Evolutionary conservation across 1,139 yeast genomes (phyloP), one percentile per base, ranked within the genome.

Genomic region (Suhomyces chickasaworum): DNA sequence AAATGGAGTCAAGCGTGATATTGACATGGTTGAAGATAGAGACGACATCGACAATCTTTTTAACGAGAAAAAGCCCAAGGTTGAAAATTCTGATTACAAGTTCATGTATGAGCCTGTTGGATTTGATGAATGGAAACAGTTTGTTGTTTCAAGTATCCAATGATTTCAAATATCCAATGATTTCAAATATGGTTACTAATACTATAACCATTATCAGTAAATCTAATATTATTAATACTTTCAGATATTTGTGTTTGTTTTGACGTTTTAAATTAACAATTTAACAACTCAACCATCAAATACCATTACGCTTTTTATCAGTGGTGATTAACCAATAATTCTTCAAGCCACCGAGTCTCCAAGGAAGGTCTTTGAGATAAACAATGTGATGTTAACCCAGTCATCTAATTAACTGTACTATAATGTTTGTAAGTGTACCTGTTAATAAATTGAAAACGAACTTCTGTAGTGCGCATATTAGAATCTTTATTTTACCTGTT

Each of bases 71-170:
- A 71, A 66, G 51, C 47, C 58, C 18, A 68, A 66, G 52, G 27
- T 58, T 20, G 64, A 64, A 8, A 49, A 46, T 25, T 62, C 59
- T 27, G 57, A 56, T 23, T 60, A 56, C 38, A 55, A 57, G 51
- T 58, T 54, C 44, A 58, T 71, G 55, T 63, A 65, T 49, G 73
- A 68, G 53, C 66, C 72, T 2, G 60, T 71, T 15, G 68, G 61
- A 21, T 71, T 67, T 53, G 77, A 71, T 38, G 71, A 66, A 37
- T 74, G 79, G 78, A 70, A 65, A 48, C 61, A 61, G 30, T 64
- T 61, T 48, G 57, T 65, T 37, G 50, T 55, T 4, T 51, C 64
- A 3, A 55, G 53, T 37, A 52, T 53, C 23, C 53, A 57, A 37
- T 56, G 39, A 34, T 33, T 5, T 51, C 64, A 3, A 55, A 53